Evolutionary conservation across 768 basidiomycete species (phyloP).

Genomic region (Amanita fuliginea): DNA sequence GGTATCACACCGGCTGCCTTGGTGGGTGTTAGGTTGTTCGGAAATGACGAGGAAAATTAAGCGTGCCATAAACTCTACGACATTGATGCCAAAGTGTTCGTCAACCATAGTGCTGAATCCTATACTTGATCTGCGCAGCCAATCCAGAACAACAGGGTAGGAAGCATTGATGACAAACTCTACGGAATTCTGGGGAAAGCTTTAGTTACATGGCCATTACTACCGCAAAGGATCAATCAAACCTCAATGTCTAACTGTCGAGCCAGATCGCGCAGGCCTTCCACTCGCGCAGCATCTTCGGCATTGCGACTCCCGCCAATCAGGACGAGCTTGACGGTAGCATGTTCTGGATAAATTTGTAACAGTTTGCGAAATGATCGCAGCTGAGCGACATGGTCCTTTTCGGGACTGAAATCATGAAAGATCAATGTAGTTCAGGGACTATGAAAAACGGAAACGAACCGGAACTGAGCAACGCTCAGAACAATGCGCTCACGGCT

Average conservation of each 20-base stretch:
- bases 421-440: background rate
- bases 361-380: constrained; percentile 55
- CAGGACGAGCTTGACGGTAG: constrained; percentile 53
- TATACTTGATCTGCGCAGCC: constrained; percentile 67
- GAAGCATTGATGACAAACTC: constrained; percentile 78
- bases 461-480: constrained; percentile 93
- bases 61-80: constrained; percentile 92
- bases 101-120: constrained; percentile 96
- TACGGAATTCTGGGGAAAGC: constrained; percentile 44
- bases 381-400: constrained; percentile 80
- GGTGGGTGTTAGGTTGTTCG: background rate
- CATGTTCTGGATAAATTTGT: constrained; percentile 46
- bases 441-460: constrained; percentile 10
- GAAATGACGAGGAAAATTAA: constrained; percentile 11
- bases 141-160: constrained; percentile 56
- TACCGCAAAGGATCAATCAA: constrained; percentile 9
- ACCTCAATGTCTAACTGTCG: constrained; percentile 57
- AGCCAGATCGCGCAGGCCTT: constrained; percentile 45
- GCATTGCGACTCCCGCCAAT: constrained; percentile 81
- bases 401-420: constrained; percentile 62
- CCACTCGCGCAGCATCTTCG: constrained; percentile 62
- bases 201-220: constrained; percentile 3
- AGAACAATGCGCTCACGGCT: constrained; percentile 56
- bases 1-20: constrained; percentile 93
- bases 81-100: constrained; percentile 97